phyloP scores from a whole-genome alignment of 2,329 filamentous ascomycete genomes.

The Pestalotiopsis sp. region DNA sequence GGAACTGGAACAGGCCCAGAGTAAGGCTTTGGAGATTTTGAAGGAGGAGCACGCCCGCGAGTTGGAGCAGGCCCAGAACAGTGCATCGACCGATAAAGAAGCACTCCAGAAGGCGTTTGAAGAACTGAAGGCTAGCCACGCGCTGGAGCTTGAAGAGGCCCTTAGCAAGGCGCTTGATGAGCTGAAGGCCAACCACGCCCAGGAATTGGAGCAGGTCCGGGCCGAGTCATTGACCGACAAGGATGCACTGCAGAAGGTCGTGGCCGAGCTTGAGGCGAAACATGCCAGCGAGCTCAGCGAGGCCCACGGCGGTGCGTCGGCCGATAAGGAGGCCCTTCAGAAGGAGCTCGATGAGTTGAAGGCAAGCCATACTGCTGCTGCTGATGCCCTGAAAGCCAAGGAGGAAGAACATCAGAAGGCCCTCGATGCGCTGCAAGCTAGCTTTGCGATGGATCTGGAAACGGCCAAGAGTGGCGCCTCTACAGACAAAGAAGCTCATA shows the following conservation, averaged over 20 bases:
- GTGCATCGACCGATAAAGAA: conserved; percentile 52
- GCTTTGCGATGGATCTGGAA: conserved; percentile 62
- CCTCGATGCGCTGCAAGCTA: conserved; percentile 57
- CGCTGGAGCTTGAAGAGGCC: conserved; percentile 40
- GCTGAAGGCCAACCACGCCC: conserved; percentile 57
- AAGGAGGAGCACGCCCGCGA: conserved; percentile 61
- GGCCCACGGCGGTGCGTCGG: not conserved
- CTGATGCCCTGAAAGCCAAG: conserved; percentile 51
- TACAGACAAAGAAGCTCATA: conserved; percentile 49
- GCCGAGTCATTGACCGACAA: conserved; percentile 50
- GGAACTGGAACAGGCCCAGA: conserved; percentile 47
- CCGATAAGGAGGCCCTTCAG: not conserved
- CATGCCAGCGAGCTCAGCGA: conserved; percentile 4
- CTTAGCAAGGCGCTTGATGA: conserved; percentile 58
- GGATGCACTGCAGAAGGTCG: conserved; percentile 30
- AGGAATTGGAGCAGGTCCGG: conserved; percentile 60
- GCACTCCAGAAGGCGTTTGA: conserved; percentile 35
- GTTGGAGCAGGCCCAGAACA: conserved; percentile 57
- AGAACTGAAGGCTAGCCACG: conserved; percentile 19
- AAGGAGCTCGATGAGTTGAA: conserved; percentile 46
- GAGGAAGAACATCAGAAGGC: conserved; percentile 56
- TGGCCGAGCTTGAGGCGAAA: conserved; percentile 42
- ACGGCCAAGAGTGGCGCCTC: conserved; percentile 54
- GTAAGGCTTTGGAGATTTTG: conserved; percentile 57
- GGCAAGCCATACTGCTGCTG: conserved; percentile 45